Percentiles rank a stretch among this genome's conserved stretches.
Conservation (phyloP, 108 stramenopile species). For the Pseudonitzschia pungens region DNA sequence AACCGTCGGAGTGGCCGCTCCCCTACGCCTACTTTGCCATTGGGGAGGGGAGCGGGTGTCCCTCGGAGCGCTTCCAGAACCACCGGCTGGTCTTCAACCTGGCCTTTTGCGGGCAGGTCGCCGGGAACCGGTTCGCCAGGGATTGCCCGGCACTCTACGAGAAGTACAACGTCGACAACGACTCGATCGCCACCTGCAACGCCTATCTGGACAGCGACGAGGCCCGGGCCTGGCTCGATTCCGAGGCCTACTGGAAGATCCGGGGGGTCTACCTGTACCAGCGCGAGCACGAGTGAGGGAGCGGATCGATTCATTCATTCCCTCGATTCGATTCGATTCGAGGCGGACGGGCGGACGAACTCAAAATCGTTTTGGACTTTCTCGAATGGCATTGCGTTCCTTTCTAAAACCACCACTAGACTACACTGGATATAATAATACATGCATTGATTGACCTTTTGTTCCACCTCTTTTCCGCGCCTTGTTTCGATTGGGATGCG, state of each 20-base stretch:
- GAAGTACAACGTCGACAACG: conserved; percentile 46
- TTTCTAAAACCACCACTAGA: too few species aligned
- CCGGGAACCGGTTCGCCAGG: conserved; percentile 71
- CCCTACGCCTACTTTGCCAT: conserved; percentile 89
- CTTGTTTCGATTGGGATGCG: too few species aligned
- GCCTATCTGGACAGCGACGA: conserved; percentile 72
- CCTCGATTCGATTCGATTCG: too few species aligned
- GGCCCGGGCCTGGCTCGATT: conserved; percentile 30
- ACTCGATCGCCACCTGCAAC: conserved; percentile 56
- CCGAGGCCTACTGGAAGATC: conserved; percentile 84
- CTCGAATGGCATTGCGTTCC: too few species aligned
- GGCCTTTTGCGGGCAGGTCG: conserved; percentile 86
- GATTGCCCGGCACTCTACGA: conserved; percentile 69
- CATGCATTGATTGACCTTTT: too few species aligned
- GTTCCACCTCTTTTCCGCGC: too few species aligned
- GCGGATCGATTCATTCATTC: too few species aligned
- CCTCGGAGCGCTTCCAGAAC: conserved; percentile 77
- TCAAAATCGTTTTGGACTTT: too few species aligned
- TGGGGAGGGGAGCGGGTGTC: conserved; percentile 67
- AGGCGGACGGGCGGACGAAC: too few species aligned
- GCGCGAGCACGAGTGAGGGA: conserved; percentile 24
- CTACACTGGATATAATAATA: too few species aligned
- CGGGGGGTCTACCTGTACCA: conserved; percentile 83
- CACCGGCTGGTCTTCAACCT: conserved; percentile 82
- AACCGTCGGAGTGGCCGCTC: conserved; percentile 65